Evolutionary conservation across 164 flowering plant genomes (phyloP).

Genomic region (Piper betle): DNA sequence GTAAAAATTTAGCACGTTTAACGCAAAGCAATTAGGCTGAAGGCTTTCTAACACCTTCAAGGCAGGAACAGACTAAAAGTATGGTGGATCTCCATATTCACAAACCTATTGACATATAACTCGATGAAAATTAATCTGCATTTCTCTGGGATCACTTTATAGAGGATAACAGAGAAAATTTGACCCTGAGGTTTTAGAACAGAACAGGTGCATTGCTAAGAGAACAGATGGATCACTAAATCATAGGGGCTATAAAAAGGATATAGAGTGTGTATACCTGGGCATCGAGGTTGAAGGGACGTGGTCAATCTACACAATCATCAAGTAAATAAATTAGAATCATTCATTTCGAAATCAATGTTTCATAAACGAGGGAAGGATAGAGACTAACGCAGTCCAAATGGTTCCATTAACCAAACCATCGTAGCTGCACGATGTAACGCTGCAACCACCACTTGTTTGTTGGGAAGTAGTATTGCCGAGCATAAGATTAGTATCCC

Average conservation of each 20-base stretch:
- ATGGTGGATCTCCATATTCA: too few species aligned
- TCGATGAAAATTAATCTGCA: too few species aligned
- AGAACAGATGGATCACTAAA: neutral
- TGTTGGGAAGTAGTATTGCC: conserved; percentile 73
- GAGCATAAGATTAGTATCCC: conserved; percentile 71
- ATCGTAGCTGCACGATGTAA: conserved; percentile 64
- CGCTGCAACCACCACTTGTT: conserved; percentile 76
- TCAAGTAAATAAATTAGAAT: neutral
- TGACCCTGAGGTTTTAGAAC: too few species aligned
- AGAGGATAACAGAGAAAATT: neutral
- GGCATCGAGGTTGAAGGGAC: conserved; percentile 90
- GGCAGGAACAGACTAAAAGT: too few species aligned
- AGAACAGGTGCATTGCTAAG: neutral
- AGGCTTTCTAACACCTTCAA: neutral
- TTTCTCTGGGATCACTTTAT: too few species aligned
- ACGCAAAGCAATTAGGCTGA: neutral
- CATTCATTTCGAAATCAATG: neutral
- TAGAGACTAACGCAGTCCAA: conserved; percentile 27
- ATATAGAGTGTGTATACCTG: conserved; percentile 37
- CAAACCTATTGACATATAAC: too few species aligned
- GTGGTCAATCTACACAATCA: conserved; percentile 49
- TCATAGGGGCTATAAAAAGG: neutral
- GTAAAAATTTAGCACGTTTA: neutral
- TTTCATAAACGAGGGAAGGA: neutral
- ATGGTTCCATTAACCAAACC: conserved; percentile 82